Base-by-base conservation (phyloP, 768 basidiomycete species). In the Russula sp. region DNA sequence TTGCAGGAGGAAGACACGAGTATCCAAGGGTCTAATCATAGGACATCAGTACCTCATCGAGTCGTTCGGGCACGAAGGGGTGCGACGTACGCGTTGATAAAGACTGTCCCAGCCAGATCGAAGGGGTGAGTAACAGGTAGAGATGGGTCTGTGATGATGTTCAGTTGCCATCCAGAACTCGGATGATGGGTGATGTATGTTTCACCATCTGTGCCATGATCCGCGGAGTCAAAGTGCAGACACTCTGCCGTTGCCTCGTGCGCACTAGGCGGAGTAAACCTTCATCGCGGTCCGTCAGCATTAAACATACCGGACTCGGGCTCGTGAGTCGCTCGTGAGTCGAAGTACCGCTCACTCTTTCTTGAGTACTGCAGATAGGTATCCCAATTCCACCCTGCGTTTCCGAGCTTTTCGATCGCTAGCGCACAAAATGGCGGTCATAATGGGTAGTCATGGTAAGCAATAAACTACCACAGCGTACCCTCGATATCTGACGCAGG, bases 351-450 rank as follows among this genome's bases (percentile, higher is more conserved):
- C 34, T 72, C 71, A 42, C 51, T 57, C 57, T 65, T 69, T 42
- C 55, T 66, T 27, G 58, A 51, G 32, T 72, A 72, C 32, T 63
- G 63, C 3, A 59, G 18, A 56, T 61, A 68, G 18, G 55, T 60
- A n/a, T 66, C 66, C 70, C 67, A 72, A 32, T 72, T 70, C 71
- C 71, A 72, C 11, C 71, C 71, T 6, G 68, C 67, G 55, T 72
- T 72, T 9, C 71, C 71, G 9, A 72, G 63, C 40, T 52, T 59
- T 55, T 71, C 71, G 10, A 57, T 59, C 14, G 55, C 68, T 69
- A 22, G 3, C 9, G 20, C n/a, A 22, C n/a, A 20, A 27, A 27
- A 27, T 27, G 22, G 22, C 22, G 2, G 1, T 27, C 2, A 27
- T n/a, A n/a, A n/a, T n/a, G n/a, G n/a, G 22, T 27, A 27, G 22